These are phyloP conservation scores for Globisporangium nunn DNA, from an alignment of 352 stramenopile genomes.

Conservation along the genomic window DNA sequence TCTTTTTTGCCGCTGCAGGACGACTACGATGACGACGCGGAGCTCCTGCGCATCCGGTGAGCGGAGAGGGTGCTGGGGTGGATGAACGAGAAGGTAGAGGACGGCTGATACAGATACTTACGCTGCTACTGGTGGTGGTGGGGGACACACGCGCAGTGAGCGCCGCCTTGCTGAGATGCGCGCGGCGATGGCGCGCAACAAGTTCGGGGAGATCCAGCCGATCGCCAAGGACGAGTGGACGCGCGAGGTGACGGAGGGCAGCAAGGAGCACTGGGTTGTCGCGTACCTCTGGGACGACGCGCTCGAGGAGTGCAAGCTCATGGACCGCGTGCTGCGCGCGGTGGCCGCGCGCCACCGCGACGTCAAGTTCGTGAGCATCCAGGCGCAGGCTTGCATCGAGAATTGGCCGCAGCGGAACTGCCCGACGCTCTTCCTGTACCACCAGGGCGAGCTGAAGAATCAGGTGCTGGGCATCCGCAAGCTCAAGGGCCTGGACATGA, in stretches of 20 bases:
- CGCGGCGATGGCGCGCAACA: constrained; percentile 67
- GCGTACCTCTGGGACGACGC: constrained; percentile 87
- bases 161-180: constrained; percentile 87
- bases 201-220: constrained; percentile 85
- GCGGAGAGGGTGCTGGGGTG: background rate
- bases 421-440: constrained; percentile 92
- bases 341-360: constrained; percentile 84
- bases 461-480: constrained; percentile 87
- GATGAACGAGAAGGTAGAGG: no score
- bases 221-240: constrained; percentile 93
- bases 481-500: constrained; percentile 84
- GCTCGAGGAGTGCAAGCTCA: constrained; percentile 87
- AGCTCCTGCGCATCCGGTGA: constrained; percentile 63
- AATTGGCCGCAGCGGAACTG: constrained; percentile 91
- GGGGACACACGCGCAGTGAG: constrained; percentile 25
- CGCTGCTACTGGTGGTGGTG: background rate
- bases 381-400: constrained; percentile 85
- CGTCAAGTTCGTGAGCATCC: constrained; percentile 93
- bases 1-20: constrained; percentile 22
- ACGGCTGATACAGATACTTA: background rate
- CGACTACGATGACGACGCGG: constrained; percentile 81
- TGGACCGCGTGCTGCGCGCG: constrained; percentile 81
- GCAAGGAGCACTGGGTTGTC: constrained; percentile 84
- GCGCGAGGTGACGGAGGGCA: constrained; percentile 87
- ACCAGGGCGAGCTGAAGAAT: constrained; percentile 82